A percentile compares a stretch with the other conserved stretches of the same genome.
Conservation (phyloP, 2,329 filamentous ascomycete species). For the Cyphellophora attinorum region DNA sequence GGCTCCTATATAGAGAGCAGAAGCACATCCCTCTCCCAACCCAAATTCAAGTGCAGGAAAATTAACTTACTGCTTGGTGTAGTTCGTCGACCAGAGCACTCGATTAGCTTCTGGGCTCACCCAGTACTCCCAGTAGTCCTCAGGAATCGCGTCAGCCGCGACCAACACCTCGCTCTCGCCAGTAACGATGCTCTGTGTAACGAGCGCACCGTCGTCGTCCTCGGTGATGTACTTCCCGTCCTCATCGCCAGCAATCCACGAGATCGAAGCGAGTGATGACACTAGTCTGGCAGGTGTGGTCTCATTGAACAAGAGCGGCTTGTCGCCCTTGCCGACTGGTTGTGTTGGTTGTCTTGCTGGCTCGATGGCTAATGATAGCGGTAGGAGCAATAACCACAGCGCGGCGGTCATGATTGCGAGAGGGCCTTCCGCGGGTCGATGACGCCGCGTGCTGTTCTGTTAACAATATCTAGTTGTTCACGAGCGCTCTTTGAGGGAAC, state of each 20-base stretch:
- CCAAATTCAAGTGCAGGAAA: too few relatives aligned
- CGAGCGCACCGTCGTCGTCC: slow-evolving; percentile 41
- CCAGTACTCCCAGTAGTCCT: slow-evolving; percentile 47
- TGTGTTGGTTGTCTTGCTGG: slow-evolving; percentile 46
- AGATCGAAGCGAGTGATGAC: slow-evolving; percentile 37
- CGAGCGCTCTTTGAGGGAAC: too few relatives aligned
- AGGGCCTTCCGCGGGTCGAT: too few relatives aligned
- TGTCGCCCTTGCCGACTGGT: slow-evolving; percentile 46
- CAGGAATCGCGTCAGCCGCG: slow-evolving; percentile 47
- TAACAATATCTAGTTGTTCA: too few relatives aligned
- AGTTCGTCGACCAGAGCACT: slow-evolving; percentile 55
- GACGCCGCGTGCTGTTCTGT: too few relatives aligned
- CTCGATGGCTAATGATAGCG: slow-evolving; percentile 25
- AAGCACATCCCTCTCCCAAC: too few relatives aligned
- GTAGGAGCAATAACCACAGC: not conserved
- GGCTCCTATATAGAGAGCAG: too few relatives aligned
- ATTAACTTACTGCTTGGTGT: slow-evolving; percentile 59
- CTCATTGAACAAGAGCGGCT: slow-evolving; percentile 51
- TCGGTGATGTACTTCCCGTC: slow-evolving; percentile 55
- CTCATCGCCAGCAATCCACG: slow-evolving; percentile 49
- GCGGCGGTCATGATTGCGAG: too few relatives aligned
- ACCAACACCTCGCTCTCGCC: slow-evolving; percentile 49
- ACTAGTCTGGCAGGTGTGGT: slow-evolving; percentile 42
- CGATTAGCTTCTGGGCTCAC: slow-evolving; percentile 51
- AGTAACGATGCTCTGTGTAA: slow-evolving; percentile 54